Evolutionary conservation across 1,284 basidiomycete genomes (phyloP).

Genomic region (Puccinia triticina): DNA sequence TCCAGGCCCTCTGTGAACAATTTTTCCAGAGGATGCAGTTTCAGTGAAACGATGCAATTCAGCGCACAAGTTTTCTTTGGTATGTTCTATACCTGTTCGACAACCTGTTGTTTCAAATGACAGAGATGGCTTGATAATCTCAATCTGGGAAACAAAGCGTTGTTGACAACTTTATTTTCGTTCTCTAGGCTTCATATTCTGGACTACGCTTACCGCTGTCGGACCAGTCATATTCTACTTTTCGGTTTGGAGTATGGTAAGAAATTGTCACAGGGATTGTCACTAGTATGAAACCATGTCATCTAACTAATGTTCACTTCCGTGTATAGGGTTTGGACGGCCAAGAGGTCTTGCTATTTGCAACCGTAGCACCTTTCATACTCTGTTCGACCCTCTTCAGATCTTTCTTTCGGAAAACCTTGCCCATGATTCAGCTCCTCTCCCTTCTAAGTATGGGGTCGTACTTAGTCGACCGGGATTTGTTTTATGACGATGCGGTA

Average conservation of each 20-base stretch:
- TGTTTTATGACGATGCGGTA: constrained; percentile 50
- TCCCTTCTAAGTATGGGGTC: constrained; percentile 35
- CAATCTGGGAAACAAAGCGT: background rate
- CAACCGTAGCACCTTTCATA: constrained; percentile 50
- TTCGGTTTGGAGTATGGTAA: constrained; percentile 81
- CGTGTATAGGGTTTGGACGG: constrained; percentile 52
- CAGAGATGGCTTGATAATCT: background rate
- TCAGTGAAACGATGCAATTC: constrained; percentile 58
- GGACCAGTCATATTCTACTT: constrained; percentile 87
- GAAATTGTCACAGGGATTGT: background rate
- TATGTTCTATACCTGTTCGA: constrained; percentile 59
- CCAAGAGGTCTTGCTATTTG: constrained; percentile 55
- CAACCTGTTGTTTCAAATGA: background rate
- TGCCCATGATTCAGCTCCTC: constrained; percentile 28
- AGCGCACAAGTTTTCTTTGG: constrained; percentile 67
- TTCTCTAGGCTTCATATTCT: constrained; percentile 76
- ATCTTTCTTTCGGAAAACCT: constrained; percentile 18
- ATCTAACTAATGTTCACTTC: background rate
- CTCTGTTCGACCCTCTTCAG: constrained; percentile 28
- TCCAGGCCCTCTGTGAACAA: constrained; percentile 2
- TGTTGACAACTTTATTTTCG: constrained; percentile 10
- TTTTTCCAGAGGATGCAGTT: constrained; percentile 27
- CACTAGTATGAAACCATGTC: background rate
- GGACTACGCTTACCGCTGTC: constrained; percentile 82
- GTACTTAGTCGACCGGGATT: constrained; percentile 45